Percentiles rank a stretch among this genome's conserved stretches.
These are phyloP conservation scores for Quercus ilex DNA, from an alignment of 306 rosid species.

Conservation along the genomic window DNA sequence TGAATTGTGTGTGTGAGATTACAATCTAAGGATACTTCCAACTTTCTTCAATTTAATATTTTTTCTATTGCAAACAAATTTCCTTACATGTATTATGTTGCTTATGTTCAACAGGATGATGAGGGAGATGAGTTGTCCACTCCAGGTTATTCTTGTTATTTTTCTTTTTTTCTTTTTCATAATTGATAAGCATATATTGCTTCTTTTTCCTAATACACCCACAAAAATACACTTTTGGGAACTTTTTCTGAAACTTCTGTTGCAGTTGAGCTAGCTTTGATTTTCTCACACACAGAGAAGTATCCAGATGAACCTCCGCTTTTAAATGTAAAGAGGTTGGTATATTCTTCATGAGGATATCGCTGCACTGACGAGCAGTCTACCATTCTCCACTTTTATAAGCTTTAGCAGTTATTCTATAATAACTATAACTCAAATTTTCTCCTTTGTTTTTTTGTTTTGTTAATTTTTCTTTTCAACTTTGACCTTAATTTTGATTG, in stretches of 20 bases:
- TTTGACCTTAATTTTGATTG: not conserved
- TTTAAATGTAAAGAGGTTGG: constrained; percentile 76
- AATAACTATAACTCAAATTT: not conserved
- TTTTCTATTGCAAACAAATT: not conserved
- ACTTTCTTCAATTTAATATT: not conserved
- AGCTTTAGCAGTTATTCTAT: too few relatives aligned
- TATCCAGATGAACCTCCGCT: constrained; percentile 99
- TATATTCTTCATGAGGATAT: not conserved
- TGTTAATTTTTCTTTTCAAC: too few relatives aligned
- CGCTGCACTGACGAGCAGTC: not conserved
- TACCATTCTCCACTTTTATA: constrained; percentile 2
- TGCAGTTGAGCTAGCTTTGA: constrained; percentile 94
- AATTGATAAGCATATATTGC: not conserved
- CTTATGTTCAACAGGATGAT: constrained; percentile 67
- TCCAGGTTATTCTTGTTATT: constrained; percentile 65
- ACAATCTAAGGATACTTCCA: constrained; percentile 5
- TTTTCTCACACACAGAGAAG: constrained; percentile 82
- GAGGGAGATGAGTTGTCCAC: constrained; percentile 52
- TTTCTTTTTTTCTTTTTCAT: constrained; percentile 9
- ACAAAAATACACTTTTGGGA: constrained; percentile 13
- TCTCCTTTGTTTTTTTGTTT: not conserved
- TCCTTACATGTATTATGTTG: constrained; percentile 18
- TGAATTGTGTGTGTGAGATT: not conserved
- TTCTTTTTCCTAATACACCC: constrained; percentile 12
- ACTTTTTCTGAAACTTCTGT: constrained; percentile 24